phyloP scores from a whole-genome alignment of 148 eudicot genomes.

The Vaccinium corymbosum region DNA sequence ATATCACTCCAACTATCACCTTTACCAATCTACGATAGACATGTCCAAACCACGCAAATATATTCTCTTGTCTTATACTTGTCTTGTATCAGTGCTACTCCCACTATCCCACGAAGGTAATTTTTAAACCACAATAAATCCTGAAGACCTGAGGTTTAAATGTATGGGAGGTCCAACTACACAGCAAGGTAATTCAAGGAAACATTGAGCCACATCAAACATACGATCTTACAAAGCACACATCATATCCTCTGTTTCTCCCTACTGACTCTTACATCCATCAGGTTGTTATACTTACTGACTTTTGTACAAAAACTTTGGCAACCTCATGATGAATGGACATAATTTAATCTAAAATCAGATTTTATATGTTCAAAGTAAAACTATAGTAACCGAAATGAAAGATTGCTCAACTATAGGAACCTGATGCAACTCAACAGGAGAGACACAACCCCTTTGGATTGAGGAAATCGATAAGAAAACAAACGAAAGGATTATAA shows the following conservation, averaged over 20 bases:
- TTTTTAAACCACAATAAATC: neutral
- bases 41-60: no score
- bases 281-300: neutral
- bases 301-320: neutral
- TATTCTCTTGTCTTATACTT: no score
- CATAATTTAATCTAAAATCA: neutral
- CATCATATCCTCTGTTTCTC: neutral
- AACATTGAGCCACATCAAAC: neutral
- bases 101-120: no score
- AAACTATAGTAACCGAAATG: neutral
- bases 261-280: neutral
- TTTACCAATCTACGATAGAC: no score
- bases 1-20: no score
- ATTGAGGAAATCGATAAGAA: neutral
- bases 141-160: neutral
- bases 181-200: neutral
- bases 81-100: no score
- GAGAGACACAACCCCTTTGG: neutral
- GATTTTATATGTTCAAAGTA: neutral
- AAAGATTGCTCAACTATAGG: neutral
- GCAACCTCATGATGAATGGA: neutral
- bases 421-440: neutral
- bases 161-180: neutral
- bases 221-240: neutral
- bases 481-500: neutral